Base-by-base conservation (phyloP, 768 basidiomycete species). In the Gymnopilus junonius region DNA sequence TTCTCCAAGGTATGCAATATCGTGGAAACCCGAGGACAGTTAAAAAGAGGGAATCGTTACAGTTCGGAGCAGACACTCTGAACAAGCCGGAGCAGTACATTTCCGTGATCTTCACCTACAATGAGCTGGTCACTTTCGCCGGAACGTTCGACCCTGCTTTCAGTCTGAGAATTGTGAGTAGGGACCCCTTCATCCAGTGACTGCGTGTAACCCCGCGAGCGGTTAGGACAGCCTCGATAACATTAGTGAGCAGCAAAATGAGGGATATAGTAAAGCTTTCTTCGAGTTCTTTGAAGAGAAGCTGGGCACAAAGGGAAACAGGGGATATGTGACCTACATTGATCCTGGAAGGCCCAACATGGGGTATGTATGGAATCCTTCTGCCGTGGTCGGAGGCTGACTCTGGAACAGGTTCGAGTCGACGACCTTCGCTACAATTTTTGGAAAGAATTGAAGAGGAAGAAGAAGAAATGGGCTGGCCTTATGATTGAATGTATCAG, bases 91-190 rank as follows among this genome's bases (percentile, higher is more conserved):
- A 87, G 67, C 31, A 61, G 14, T 80, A 82, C 65, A 85, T 92
- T 65, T 78, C 81, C n/a, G 76, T 85, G 64, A 80, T 81, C 65
- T 81, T 87, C 67, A 78, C 72, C 11, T 80, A 87, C 76, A 86
- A 87, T 66, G 86, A 90, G 57, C 80, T 77, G 35, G 80, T 91
- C 62, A 81, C 86, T 3, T 91, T 86, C 68, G 78, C 66, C 20
- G 90, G 89, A 14, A 83, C 84, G 4, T 83, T 89, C 57, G 89
- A 90, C 15, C 90, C 90, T 20, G 86, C 89, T 3, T 84, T 89
- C 74, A 76, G 83, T 54, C 75, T 92, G 57, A 74, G 72, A 48
- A 75, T 89, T 62, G 91, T 92, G 62, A 57, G 89, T 79, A 8
- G 27, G 6, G 21, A 5, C 15, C 50, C 29, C 50, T 8, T 23